Conservation (phyloP, 2,329 filamentous ascomycete species). For the Aspergillus novoparasiticus region DNA sequence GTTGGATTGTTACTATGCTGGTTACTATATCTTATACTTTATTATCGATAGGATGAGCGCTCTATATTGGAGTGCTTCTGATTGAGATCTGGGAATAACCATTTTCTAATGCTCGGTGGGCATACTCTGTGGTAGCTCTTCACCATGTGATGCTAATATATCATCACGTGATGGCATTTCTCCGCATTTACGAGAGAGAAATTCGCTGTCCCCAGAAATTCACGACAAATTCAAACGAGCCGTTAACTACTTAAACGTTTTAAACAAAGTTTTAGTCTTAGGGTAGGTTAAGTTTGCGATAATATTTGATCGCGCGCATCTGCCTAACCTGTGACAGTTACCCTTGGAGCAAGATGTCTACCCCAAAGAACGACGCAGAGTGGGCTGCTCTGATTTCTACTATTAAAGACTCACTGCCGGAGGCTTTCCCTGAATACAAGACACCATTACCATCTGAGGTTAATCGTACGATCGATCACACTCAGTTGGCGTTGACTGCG, state of each 20-base stretch:
- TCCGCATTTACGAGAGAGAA: slow-evolving; percentile 11
- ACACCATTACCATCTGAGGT: slow-evolving; percentile 30
- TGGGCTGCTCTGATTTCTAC: slow-evolving; percentile 35
- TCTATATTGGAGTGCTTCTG: too few species aligned
- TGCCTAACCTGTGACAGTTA: background rate
- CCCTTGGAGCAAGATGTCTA: slow-evolving; percentile 20
- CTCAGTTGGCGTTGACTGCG: slow-evolving; percentile 44
- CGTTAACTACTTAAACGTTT: background rate
- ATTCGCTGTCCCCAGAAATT: background rate
- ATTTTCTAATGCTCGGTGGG: background rate
- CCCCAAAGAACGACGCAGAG: slow-evolving; percentile 35
- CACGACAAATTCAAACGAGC: background rate
- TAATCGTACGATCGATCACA: slow-evolving; percentile 47
- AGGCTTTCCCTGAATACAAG: slow-evolving; percentile 23
- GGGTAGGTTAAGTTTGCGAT: background rate
- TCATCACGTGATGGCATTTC: slow-evolving; percentile 11
- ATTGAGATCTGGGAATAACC: background rate
- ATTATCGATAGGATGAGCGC: background rate
- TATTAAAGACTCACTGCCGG: slow-evolving; percentile 29
- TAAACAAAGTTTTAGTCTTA: background rate
- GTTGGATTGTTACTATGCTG: background rate
- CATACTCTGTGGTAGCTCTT: background rate
- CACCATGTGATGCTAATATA: background rate
- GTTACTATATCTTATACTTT: background rate
- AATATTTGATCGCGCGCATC: background rate